Evolutionary conservation across 2,329 filamentous ascomycete genomes (phyloP).

Genomic region (Metarhizium brunneum): DNA sequence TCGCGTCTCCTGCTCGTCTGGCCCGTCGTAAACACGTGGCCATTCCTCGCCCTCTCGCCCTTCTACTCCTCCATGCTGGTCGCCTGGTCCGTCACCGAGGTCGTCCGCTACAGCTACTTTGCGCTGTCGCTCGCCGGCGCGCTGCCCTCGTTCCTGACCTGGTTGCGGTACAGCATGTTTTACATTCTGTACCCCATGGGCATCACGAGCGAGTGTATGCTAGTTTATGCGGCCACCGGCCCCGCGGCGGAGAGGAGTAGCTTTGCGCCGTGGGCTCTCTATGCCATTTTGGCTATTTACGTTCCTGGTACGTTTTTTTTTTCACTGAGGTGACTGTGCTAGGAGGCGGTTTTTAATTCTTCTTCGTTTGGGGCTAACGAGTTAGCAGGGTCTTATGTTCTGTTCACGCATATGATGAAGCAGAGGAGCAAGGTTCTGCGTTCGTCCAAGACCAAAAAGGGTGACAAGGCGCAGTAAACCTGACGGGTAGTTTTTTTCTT

Average conservation of each 20-base stretch:
- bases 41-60: slow-evolving; percentile 48
- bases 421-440: slow-evolving; percentile 76
- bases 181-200: slow-evolving; percentile 87
- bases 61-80: slow-evolving; percentile 70
- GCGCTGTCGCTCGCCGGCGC: slow-evolving; percentile 57
- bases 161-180: slow-evolving; percentile 89
- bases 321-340: background rate
- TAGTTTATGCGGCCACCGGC: slow-evolving; percentile 62
- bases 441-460: slow-evolving; percentile 39
- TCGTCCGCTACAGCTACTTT: slow-evolving; percentile 90
- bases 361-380: too few species aligned
- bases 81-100: slow-evolving; percentile 86
- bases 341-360: too few species aligned
- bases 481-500: background rate
- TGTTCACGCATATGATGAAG: slow-evolving; percentile 92
- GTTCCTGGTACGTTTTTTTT: slow-evolving; percentile 56
- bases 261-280: slow-evolving; percentile 49
- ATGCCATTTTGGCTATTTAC: slow-evolving; percentile 62
- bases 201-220: slow-evolving; percentile 75
- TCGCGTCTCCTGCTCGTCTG: slow-evolving; percentile 84
- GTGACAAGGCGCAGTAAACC: slow-evolving; percentile 31
- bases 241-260: slow-evolving; percentile 39
- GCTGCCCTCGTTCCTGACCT: slow-evolving; percentile 59
- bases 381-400: slow-evolving; percentile 56
- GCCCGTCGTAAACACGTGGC: slow-evolving; percentile 70